These are phyloP conservation scores for Teratosphaeria gauchensis DNA, from an alignment of 2,329 filamentous ascomycete genomes.

Conservation along the genomic window DNA sequence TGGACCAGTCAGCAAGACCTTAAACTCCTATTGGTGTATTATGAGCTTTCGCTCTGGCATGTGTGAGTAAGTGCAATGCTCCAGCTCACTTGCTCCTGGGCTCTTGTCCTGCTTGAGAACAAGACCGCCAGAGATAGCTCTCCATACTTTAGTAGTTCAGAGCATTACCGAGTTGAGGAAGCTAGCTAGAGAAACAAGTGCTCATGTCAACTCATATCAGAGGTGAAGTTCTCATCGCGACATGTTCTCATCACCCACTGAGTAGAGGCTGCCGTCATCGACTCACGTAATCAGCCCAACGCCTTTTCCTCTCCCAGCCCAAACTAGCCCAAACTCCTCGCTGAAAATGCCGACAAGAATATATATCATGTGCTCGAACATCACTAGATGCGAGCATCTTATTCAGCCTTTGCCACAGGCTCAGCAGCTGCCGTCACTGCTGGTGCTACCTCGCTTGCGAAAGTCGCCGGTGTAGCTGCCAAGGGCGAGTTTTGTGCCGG, in stretches of 20 bases:
- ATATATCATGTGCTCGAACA: neutral
- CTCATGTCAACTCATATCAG: neutral
- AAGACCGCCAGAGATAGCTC: neutral
- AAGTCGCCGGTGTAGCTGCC: slow-evolving; percentile 4
- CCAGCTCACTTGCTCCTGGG: neutral
- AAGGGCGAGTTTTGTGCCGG: slow-evolving; percentile 8
- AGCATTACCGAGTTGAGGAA: neutral
- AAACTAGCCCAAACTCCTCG: neutral
- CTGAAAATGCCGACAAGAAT: neutral
- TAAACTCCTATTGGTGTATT: neutral
- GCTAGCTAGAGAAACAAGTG: neutral
- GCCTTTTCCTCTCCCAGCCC: neutral
- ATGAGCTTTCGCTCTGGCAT: neutral
- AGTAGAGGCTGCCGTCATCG: neutral
- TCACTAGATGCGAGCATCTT: neutral
- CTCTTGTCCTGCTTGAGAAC: no score
- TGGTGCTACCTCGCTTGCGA: slow-evolving; percentile 1
- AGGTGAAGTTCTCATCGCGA: neutral
- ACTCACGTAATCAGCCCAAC: neutral
- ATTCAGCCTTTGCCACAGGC: neutral
- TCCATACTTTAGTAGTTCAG: neutral
- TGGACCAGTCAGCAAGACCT: neutral
- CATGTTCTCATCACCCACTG: neutral
- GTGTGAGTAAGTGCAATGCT: neutral
- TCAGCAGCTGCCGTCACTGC: neutral